These are phyloP conservation scores for Ilex asprella DNA, from an alignment of 257 asterid genomes.

Conservation along the genomic window DNA sequence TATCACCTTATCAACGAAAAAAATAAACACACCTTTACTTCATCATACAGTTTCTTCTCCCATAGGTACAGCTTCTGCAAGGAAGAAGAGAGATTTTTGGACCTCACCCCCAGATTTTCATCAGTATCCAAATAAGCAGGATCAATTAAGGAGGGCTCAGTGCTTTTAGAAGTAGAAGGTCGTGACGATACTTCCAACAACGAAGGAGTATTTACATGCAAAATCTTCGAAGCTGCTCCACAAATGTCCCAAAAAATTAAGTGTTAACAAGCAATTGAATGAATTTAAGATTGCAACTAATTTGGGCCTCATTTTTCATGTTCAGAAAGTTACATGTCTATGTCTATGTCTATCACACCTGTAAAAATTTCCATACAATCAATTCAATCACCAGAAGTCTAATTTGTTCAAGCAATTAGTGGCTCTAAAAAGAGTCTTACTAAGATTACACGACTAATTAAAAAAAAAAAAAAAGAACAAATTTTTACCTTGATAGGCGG, in stretches of 20 bases:
- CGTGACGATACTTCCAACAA: slow-evolving; percentile 48
- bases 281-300: neutral
- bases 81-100: slow-evolving; percentile 74
- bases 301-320: neutral
- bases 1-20: neutral
- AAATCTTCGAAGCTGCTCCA: slow-evolving; percentile 73
- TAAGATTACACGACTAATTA: neutral
- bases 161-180: slow-evolving; percentile 52
- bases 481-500: slow-evolving; percentile 63
- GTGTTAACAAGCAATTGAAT: neutral
- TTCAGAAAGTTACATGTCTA: no score
- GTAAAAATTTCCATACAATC: no score
- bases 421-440: no score
- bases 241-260: slow-evolving; percentile 8
- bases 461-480: slow-evolving; percentile 11
- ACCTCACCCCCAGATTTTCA: slow-evolving; percentile 54
- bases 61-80: slow-evolving; percentile 83
- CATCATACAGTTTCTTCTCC: slow-evolving; percentile 96
- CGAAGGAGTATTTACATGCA: slow-evolving; percentile 42
- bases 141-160: slow-evolving; percentile 20
- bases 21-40: slow-evolving; percentile 66
- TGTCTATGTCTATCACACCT: no score
- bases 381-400: no score
- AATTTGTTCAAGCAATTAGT: no score
- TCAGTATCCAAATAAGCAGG: slow-evolving; percentile 43